Conservation (phyloP, 306 rosid species). For the Notholithocarpus densiflorus region DNA sequence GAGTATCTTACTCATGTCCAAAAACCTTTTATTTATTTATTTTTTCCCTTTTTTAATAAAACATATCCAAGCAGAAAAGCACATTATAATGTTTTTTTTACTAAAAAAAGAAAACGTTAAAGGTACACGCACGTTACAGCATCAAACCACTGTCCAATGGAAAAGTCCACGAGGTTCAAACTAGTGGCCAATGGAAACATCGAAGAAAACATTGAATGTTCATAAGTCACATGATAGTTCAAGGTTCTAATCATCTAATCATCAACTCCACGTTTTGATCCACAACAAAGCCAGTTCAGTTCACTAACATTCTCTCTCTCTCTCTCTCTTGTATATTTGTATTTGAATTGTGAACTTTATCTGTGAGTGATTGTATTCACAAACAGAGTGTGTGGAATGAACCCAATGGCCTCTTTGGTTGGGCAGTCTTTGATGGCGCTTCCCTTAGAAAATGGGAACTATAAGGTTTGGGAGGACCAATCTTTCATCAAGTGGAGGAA, state of each 20-base stretch:
- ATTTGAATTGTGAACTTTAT: not conserved
- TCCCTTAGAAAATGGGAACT: constrained; percentile 41
- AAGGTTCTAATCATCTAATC: not conserved
- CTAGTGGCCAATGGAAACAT: too few relatives aligned
- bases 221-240: not conserved
- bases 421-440: constrained; percentile 37
- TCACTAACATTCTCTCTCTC: not conserved
- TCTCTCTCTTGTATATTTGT: not conserved
- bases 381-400: not conserved
- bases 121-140: too few relatives aligned
- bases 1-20: too few relatives aligned
- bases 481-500: constrained; percentile 87
- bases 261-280: not conserved
- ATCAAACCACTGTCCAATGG: too few relatives aligned
- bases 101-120: too few relatives aligned
- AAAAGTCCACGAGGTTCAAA: too few relatives aligned
- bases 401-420: constrained; percentile 44
- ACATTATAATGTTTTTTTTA: too few relatives aligned
- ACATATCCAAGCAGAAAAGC: too few relatives aligned
- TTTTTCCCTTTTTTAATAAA: too few relatives aligned
- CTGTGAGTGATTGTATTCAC: not conserved
- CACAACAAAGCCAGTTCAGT: not conserved
- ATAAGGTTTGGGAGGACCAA: constrained; percentile 87
- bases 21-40: too few relatives aligned
- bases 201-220: too few relatives aligned